A percentile compares a stretch with the other conserved stretches of the same genome.
Conservation (phyloP, 1,284 basidiomycete genomes). For the Trametes versicolor region DNA sequence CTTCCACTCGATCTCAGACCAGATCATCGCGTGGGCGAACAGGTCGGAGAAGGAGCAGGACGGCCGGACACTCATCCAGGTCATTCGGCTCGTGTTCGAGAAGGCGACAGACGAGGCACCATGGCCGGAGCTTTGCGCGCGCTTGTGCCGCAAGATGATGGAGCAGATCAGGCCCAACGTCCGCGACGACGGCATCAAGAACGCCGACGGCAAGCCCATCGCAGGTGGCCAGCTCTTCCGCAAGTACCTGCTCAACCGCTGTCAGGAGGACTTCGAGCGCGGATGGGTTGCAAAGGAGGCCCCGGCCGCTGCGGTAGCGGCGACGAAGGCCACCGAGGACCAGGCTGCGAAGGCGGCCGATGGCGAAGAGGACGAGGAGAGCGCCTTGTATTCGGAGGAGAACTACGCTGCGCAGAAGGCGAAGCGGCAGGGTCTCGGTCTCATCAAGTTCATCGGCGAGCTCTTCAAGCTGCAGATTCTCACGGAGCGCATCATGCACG, state of each 20-base stretch:
- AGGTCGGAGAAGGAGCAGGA: conserved; percentile 92
- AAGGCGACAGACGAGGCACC: conserved; percentile 75
- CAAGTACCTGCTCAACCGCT: conserved; percentile 72
- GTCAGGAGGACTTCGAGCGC: conserved; percentile 55
- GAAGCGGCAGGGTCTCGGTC: conserved; percentile 94
- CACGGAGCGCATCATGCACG: conserved; percentile 72
- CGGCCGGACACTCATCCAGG: conserved; percentile 92
- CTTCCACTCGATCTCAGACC: too few species aligned
- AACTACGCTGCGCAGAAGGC: conserved; percentile 75
- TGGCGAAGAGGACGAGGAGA: conserved; percentile 38
- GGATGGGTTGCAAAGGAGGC: conserved; percentile 53
- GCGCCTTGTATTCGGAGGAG: conserved; percentile 3
- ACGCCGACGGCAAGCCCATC: conserved; percentile 82
- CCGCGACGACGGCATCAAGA: conserved; percentile 85
- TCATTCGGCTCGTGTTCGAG: conserved; percentile 95
- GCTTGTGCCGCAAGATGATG: conserved; percentile 66
- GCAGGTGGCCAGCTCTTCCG: conserved; percentile 90
- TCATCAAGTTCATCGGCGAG: conserved; percentile 98
- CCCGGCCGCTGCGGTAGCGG: conserved; percentile 46
- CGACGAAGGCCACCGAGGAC: conserved; percentile 56
- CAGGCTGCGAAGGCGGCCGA: conserved; percentile 70
- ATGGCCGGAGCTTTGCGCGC: conserved; percentile 35
- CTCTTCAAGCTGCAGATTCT: conserved; percentile 90
- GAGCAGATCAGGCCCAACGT: conserved; percentile 80
- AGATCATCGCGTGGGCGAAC: too few species aligned